A percentile compares a stretch with the other conserved stretches of the same genome.
Conservation (phyloP, 78 protist species). For the Protostelium mycophagum region DNA sequence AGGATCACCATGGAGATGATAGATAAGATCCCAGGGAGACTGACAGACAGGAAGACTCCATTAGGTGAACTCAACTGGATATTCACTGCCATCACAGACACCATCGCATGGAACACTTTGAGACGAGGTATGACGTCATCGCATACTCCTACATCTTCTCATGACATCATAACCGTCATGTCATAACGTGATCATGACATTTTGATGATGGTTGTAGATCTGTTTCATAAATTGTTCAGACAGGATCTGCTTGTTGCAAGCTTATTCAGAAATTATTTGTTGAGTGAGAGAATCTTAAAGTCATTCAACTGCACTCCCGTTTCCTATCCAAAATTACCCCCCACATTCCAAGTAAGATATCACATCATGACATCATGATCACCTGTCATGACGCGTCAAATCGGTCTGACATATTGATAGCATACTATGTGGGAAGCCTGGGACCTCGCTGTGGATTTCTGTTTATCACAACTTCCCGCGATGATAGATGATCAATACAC, state of each 20-base stretch:
- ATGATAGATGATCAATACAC: conserved; percentile 42
- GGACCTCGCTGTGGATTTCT: conserved; percentile 90
- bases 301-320: conserved; percentile 86
- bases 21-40: conserved; percentile 72
- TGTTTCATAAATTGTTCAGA: conserved; percentile 90
- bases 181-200: not conserved
- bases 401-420: not conserved
- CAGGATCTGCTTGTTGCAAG: conserved; percentile 93
- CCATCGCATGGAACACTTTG: conserved; percentile 96
- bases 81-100: conserved; percentile 98
- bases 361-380: not conserved
- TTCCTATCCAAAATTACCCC: conserved; percentile 90
- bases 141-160: no score
- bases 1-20: conserved; percentile 61
- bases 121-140: conserved; percentile 38
- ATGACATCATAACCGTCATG: no score
- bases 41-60: conserved; percentile 81
- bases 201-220: conserved; percentile 4
- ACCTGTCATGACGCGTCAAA: no score
- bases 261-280: conserved; percentile 93
- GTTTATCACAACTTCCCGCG: conserved; percentile 75
- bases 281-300: conserved; percentile 95
- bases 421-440: conserved; percentile 83
- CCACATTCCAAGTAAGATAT: conserved; percentile 30
- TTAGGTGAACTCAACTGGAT: conserved; percentile 97